Conservation (phyloP, 2,329 filamentous ascomycete species). For the Fusarium brevicatenulatum region DNA sequence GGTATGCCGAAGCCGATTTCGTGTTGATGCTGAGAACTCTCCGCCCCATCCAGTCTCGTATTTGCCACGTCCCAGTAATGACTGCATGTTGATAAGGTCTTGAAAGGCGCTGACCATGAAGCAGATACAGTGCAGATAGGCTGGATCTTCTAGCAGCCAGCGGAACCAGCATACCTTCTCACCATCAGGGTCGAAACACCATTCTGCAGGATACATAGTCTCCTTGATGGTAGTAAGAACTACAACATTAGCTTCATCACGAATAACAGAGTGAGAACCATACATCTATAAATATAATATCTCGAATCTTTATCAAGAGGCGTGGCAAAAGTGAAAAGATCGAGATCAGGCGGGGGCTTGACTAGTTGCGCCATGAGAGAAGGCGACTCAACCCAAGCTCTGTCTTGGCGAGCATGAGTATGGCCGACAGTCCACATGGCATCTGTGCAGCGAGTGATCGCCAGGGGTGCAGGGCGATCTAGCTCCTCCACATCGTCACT, state of each 20-base stretch:
- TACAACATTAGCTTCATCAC: neutral
- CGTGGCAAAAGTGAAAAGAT: constrained; percentile 33
- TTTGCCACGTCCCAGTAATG: neutral
- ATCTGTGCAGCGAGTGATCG: neutral
- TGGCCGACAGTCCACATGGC: constrained; percentile 10
- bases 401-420: neutral
- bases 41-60: neutral
- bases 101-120: constrained; percentile 42
- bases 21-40: constrained; percentile 25
- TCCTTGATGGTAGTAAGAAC: constrained; percentile 44
- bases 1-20: constrained; percentile 20
- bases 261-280: rapidly evolving
- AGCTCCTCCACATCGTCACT: neutral
- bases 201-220: constrained; percentile 45
- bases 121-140: constrained; percentile 42
- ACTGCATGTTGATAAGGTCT: constrained; percentile 17
- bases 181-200: constrained; percentile 40
- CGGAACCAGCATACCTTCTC: constrained; percentile 42
- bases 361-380: constrained; percentile 24
- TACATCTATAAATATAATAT: constrained; percentile 35
- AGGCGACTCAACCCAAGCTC: constrained; percentile 26
- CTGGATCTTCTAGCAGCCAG: constrained; percentile 43
- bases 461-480: neutral
- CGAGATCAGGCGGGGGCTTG: constrained; percentile 28
- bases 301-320: constrained; percentile 26